These are phyloP conservation scores for Populus euphratica DNA, from an alignment of 345 rosid species.

Conservation along the genomic window DNA sequence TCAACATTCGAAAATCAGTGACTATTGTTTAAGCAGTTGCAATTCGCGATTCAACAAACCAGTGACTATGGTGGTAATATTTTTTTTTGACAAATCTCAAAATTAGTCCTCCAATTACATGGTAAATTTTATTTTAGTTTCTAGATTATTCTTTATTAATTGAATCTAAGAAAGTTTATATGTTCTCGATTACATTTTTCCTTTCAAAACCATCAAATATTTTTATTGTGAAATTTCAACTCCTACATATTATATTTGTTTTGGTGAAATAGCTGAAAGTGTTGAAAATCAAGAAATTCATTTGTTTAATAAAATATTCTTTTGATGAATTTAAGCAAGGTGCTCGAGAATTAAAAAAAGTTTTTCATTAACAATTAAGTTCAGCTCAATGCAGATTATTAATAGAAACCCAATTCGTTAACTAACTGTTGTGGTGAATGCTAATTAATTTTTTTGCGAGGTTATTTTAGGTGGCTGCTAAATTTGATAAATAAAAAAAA, in stretches of 20 bases:
- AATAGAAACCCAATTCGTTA: not conserved
- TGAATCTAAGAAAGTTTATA: not conserved
- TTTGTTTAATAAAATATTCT: too few species aligned
- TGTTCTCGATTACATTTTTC: not conserved
- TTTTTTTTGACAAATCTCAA: not conserved
- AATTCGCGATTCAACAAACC: too few species aligned
- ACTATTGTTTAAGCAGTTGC: not conserved
- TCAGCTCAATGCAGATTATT: not conserved
- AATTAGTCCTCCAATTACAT: not conserved
- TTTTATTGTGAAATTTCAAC: too few species aligned
- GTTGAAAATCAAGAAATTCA: too few species aligned
- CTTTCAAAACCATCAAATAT: not conserved
- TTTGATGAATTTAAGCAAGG: too few species aligned
- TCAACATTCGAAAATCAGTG: not conserved
- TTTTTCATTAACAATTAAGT: too few species aligned
- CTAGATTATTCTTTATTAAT: not conserved
- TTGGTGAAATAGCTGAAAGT: too few species aligned
- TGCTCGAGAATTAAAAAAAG: not conserved
- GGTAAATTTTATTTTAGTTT: not conserved
- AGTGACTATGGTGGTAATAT: not conserved
- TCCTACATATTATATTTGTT: too few species aligned
- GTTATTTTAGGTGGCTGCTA: not conserved
- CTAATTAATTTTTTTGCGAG: not conserved
- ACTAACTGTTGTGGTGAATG: not conserved
- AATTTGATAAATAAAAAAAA: too few species aligned